Evolutionary conservation across 352 stramenopile genomes (phyloP).

Genomic region (Pythium apleroticum): DNA sequence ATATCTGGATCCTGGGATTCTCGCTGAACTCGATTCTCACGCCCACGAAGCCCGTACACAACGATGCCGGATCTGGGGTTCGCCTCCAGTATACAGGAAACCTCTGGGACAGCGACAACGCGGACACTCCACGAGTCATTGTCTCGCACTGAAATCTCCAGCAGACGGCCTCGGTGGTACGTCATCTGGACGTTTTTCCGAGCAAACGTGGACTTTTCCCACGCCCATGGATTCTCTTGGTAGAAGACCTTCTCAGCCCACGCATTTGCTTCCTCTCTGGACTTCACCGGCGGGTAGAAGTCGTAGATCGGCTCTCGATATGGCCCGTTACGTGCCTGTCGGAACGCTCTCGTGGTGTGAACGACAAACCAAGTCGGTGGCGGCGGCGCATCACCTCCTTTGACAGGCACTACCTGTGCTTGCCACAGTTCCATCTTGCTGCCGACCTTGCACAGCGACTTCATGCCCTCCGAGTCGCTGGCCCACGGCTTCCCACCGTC

Average conservation of each 20-base stretch:
- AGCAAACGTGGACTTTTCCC: background rate
- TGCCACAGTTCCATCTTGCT: background rate
- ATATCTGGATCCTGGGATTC: background rate
- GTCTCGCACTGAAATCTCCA: slow-evolving; percentile 2
- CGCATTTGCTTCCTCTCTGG: background rate
- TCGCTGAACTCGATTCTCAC: background rate
- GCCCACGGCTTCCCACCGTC: background rate
- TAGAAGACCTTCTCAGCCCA: background rate
- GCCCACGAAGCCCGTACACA: background rate
- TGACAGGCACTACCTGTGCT: background rate
- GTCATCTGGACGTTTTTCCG: background rate
- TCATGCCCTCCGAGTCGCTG: background rate
- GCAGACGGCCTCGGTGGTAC: background rate
- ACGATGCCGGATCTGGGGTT: background rate
- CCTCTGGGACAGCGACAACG: background rate
- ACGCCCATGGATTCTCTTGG: background rate
- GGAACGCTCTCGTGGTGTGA: background rate
- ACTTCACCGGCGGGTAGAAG: background rate
- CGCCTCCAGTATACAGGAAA: background rate
- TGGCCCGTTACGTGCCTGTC: background rate
- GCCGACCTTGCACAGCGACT: background rate
- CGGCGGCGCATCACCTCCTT: background rate
- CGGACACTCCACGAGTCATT: background rate
- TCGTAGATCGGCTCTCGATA: background rate
- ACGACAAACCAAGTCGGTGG: slow-evolving; percentile 7